These are phyloP conservation scores for Penicillium glabrum DNA, from an alignment of 2,329 filamentous ascomycete genomes.

Conservation along the genomic window DNA sequence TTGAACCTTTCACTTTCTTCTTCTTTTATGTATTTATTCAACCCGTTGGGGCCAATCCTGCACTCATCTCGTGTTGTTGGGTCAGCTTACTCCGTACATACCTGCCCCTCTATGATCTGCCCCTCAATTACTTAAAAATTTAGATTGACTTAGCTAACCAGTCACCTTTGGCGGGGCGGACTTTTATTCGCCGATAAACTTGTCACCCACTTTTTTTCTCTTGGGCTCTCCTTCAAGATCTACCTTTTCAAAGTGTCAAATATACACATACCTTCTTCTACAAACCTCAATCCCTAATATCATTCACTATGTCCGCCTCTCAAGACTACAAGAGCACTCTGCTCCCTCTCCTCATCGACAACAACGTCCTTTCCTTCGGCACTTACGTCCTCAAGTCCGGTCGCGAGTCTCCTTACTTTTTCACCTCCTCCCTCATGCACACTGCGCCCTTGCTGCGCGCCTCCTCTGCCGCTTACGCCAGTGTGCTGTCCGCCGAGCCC, in stretches of 20 bases:
- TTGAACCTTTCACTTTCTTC: neutral
- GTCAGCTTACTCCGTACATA: neutral
- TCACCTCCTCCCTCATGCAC: slow-evolving; percentile 93
- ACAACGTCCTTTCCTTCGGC: slow-evolving; percentile 44
- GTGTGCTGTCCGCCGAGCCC: slow-evolving; percentile 52
- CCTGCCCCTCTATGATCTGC: slow-evolving; percentile 16
- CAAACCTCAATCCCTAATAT: neutral
- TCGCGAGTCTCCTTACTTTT: slow-evolving; percentile 90
- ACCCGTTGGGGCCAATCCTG: neutral
- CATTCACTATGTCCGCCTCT: slow-evolving; percentile 25
- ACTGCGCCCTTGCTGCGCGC: slow-evolving; percentile 73
- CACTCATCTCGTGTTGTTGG: neutral
- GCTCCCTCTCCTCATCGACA: slow-evolving; percentile 39
- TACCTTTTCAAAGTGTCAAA: neutral
- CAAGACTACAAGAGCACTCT: slow-evolving; percentile 41
- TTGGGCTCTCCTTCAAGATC: neutral
- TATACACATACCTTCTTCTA: neutral
- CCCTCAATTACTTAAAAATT: slow-evolving; percentile 19
- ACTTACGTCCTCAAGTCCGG: slow-evolving; percentile 81
- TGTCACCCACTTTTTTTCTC: neutral
- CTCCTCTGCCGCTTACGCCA: slow-evolving; percentile 79
- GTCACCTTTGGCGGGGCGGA: neutral
- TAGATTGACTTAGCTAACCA: neutral
- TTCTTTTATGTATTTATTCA: neutral
- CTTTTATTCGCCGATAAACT: neutral